Base-by-base conservation (phyloP, 148 eudicot genomes). In the Spergularia marina region DNA sequence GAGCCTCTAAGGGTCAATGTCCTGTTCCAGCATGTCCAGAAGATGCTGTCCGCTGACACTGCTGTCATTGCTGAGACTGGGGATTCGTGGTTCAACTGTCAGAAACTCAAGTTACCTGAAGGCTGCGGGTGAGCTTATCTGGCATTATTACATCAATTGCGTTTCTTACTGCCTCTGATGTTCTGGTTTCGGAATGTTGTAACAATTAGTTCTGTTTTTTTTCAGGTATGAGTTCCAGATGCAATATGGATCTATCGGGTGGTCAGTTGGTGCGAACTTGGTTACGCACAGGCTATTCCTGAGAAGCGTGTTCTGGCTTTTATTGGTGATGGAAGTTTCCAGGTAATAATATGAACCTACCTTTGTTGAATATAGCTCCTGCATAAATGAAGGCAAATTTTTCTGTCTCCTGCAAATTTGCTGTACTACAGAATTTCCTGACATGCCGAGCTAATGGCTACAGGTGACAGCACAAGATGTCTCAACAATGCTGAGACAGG, bases 231-330 rank as follows among this genome's bases (percentile, higher is more conserved):
- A 91, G 68, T 88, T 91, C 66, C 94, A 91, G 56, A 90, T 91
- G 94, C 97, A 88, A 75, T 90, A 91, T 83, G 97, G 92, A 39
- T 94, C 98, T 36, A 91, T 94, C 74, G 98, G 98, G 53, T 94
- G 98, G 98, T 94, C 98, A 7, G 98, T 94, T 5, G 98, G 98
- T 57, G 97, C 98, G 9, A 89, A 95, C 94, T 94, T 73, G 98
- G 98, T n/a, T 94, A 94, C 82, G 98, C 98, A 1, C 98, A 94
- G 82, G 98, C 91, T 59, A 89, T 86, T 1, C 82, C 85, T 16
- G 80, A 87, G 67, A 89, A 88, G 80, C 85, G 98, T 55, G 93
- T 91, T 70, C 89, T 94, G 69, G 90, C 98, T 72, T 94, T 89
- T 89, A 94, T 94, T 62, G 98, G 98, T 47, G 98, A 94, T 79